Conservation (phyloP, 371 early-diverging fungal species). For the Lichtheimia hyalospora region DNA sequence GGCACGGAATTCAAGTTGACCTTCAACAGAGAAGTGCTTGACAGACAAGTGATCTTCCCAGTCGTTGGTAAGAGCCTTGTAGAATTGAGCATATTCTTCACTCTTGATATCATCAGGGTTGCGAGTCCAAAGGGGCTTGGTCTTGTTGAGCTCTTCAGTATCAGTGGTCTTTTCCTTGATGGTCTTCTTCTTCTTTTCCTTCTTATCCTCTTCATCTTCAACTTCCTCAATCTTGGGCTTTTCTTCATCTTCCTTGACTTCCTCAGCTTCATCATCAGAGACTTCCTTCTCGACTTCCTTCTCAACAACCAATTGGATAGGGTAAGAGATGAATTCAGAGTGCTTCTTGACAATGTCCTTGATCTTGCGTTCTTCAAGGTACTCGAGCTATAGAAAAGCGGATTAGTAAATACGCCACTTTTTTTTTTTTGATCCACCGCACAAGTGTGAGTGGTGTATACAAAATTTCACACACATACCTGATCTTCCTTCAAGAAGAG, state of each 20-base stretch:
- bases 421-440: background rate
- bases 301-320: slow-evolving; percentile 45
- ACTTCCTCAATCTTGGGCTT: slow-evolving; percentile 62
- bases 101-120: slow-evolving; percentile 68
- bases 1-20: slow-evolving; percentile 77
- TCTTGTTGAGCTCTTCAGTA: slow-evolving; percentile 63
- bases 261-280: slow-evolving; percentile 72
- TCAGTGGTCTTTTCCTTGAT: slow-evolving; percentile 59
- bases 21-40: slow-evolving; percentile 82
- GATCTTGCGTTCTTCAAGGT: slow-evolving; percentile 53
- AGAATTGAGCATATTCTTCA: slow-evolving; percentile 83
- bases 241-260: slow-evolving; percentile 61
- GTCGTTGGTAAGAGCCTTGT: slow-evolving; percentile 81
- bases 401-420: slow-evolving; percentile 15
- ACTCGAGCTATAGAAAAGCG: slow-evolving; percentile 50
- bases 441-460: background rate
- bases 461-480: slow-evolving; percentile 11
- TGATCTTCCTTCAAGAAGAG: slow-evolving; percentile 82
- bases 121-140: slow-evolving; percentile 89
- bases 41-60: slow-evolving; percentile 67
- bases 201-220: slow-evolving; percentile 72
- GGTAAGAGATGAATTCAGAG: slow-evolving; percentile 78
- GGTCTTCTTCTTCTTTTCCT: slow-evolving; percentile 67
- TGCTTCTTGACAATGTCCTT: slow-evolving; percentile 75
- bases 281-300: slow-evolving; percentile 81